Conservation (phyloP, 1,284 basidiomycete species). For the Cryptococcus amylolentus region DNA sequence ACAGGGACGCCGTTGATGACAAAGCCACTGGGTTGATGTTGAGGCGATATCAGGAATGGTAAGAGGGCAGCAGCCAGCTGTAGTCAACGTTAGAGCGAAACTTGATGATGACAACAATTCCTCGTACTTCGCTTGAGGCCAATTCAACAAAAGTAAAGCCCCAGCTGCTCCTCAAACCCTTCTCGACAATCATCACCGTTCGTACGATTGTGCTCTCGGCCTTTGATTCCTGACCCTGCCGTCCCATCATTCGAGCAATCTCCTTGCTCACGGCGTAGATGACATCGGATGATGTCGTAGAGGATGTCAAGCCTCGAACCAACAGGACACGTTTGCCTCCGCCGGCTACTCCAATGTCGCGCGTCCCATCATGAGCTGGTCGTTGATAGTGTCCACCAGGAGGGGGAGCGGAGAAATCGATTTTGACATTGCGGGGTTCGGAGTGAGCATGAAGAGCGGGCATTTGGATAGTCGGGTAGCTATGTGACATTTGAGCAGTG, state of each 20-base stretch:
- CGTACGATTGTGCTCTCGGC: constrained; percentile 78
- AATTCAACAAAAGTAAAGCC: constrained; percentile 92
- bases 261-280: constrained; percentile 59
- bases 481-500: constrained; percentile 25
- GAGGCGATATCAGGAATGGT: constrained; percentile 72
- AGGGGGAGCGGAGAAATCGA: constrained; percentile 69
- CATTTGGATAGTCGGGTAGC: constrained; percentile 74
- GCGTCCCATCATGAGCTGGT: constrained; percentile 82
- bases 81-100: constrained; percentile 49
- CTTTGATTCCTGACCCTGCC: constrained; percentile 66
- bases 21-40: constrained; percentile 80
- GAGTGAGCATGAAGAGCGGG: constrained; percentile 57
- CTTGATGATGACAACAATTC: background rate
- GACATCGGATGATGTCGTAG: constrained; percentile 63
- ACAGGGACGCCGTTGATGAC: constrained; percentile 78
- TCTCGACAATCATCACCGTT: constrained; percentile 81
- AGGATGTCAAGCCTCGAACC: constrained; percentile 77
- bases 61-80: constrained; percentile 64
- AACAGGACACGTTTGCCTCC: constrained; percentile 60
- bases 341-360: constrained; percentile 66
- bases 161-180: constrained; percentile 74
- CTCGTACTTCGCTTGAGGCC: constrained; percentile 67
- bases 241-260: constrained; percentile 57
- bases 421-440: constrained; percentile 68
- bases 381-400: background rate